Percentiles rank a stretch among this genome's conserved stretches.
phyloP scores from a whole-genome alignment of 2,329 filamentous ascomycete genomes.

The Plectosphaerella sp. region DNA sequence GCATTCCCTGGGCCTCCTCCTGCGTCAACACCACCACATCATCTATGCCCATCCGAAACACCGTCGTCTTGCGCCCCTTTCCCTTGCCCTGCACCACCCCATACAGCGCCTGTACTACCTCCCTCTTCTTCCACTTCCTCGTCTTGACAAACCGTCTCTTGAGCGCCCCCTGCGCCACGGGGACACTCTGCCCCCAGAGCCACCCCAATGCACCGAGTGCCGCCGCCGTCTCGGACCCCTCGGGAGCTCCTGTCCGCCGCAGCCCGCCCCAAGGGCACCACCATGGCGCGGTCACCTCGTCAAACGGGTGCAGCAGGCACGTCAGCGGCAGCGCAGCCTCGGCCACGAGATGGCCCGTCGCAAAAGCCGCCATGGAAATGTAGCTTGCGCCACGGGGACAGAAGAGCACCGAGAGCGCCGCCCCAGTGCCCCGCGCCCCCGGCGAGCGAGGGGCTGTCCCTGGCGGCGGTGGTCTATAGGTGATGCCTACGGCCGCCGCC shows the following conservation, averaged over 20 bases:
- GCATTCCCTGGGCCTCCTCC: slow-evolving; percentile 23
- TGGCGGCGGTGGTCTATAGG: slow-evolving; percentile 55
- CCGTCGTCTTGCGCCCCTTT: slow-evolving; percentile 25
- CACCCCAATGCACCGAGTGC: slow-evolving; percentile 50
- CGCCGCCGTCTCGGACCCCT: slow-evolving; percentile 51
- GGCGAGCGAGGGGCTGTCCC: slow-evolving; percentile 12
- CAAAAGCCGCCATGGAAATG: slow-evolving; percentile 48
- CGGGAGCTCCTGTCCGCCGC: slow-evolving; percentile 41
- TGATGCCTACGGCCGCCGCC: slow-evolving; percentile 63
- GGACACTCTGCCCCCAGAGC: slow-evolving; percentile 58
- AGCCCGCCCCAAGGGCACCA: slow-evolving; percentile 39
- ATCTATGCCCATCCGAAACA: slow-evolving; percentile 35
- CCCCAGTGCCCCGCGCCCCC: not conserved
- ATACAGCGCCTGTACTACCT: slow-evolving; percentile 34
- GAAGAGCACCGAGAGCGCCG: slow-evolving; percentile 56
- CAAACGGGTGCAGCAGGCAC: slow-evolving; percentile 61
- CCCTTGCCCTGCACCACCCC: slow-evolving; percentile 8
- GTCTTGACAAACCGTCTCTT: slow-evolving; percentile 46
- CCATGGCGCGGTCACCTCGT: slow-evolving; percentile 54
- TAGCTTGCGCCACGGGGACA: slow-evolving; percentile 60
- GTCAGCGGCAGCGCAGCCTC: slow-evolving; percentile 58
- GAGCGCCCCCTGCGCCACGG: slow-evolving; percentile 50
- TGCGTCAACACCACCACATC: slow-evolving; percentile 37
- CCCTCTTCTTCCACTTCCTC: slow-evolving; percentile 34
- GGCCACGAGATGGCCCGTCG: slow-evolving; percentile 49